phyloP scores from a whole-genome alignment of 192 early-diverging fungal genomes.

The Geranomyces variabilis region DNA sequence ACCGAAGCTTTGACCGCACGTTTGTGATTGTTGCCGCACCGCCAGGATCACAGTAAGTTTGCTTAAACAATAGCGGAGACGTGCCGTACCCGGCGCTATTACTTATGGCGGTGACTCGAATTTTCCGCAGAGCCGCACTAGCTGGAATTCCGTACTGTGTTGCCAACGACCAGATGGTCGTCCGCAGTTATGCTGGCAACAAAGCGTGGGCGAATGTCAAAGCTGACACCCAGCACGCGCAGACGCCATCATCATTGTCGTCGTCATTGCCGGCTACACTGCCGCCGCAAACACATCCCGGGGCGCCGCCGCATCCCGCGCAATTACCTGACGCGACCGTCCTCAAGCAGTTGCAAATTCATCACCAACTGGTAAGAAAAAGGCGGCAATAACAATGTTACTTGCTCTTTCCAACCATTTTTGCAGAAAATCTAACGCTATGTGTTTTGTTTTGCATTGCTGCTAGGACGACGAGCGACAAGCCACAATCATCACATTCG shows the following conservation, averaged over 20 bases:
- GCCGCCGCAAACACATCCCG: too few relatives aligned
- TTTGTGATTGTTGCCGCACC: conserved; percentile 45
- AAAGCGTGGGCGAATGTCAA: conserved; percentile 8
- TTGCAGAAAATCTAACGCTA: background rate
- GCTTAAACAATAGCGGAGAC: too few relatives aligned
- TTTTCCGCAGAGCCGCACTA: too few relatives aligned
- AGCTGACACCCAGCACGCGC: background rate
- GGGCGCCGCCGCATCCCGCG: background rate
- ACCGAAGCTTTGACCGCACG: conserved; percentile 43
- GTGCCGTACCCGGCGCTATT: too few relatives aligned
- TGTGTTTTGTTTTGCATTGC: conserved; percentile 6
- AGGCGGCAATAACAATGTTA: too few relatives aligned
- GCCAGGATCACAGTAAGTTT: conserved; percentile 39
- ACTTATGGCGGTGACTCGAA: too few relatives aligned
- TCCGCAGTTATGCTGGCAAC: conserved; percentile 24
- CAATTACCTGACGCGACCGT: conserved; percentile 24
- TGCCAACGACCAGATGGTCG: conserved; percentile 28
- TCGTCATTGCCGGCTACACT: too few relatives aligned
- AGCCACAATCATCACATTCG: conserved; percentile 33
- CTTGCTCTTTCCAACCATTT: background rate
- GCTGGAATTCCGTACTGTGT: conserved; percentile 35
- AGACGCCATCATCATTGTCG: conserved; percentile 1
- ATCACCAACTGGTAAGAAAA: conserved; percentile 33
- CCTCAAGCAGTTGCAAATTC: conserved; percentile 25
- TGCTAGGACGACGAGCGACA: conserved; percentile 40